Conservation (phyloP, 2,329 filamentous ascomycete genomes). For the Tolypocladium sp. region DNA sequence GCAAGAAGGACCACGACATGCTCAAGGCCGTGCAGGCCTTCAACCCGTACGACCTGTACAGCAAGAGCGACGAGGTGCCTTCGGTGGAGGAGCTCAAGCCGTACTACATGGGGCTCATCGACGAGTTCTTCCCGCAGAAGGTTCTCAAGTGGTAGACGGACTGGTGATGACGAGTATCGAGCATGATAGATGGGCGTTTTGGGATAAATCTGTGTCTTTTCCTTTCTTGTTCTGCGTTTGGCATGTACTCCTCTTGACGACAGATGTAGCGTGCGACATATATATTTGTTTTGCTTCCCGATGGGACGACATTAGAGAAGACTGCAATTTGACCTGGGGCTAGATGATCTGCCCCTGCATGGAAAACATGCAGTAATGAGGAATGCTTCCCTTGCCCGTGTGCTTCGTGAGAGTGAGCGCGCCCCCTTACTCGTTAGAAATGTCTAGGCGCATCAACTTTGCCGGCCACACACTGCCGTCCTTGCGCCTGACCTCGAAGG, state of each 20-base stretch:
- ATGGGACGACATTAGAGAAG: neutral
- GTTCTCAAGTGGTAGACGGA: constrained; percentile 27
- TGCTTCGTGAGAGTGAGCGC: neutral
- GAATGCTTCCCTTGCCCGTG: too few species aligned
- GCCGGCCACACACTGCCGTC: neutral
- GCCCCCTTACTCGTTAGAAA: neutral
- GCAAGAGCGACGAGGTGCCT: constrained; percentile 78
- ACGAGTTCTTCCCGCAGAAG: constrained; percentile 31
- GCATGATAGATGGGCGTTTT: neutral
- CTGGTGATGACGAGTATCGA: neutral
- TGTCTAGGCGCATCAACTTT: neutral
- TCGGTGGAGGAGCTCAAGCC: constrained; percentile 66
- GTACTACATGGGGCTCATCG: constrained; percentile 33
- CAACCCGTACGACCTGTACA: constrained; percentile 88
- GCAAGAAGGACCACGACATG: constrained; percentile 71
- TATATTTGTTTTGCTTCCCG: neutral
- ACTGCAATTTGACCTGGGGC: neutral
- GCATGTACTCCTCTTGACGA: neutral
- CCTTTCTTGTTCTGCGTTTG: neutral
- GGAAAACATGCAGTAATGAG: neutral
- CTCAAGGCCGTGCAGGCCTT: constrained; percentile 74
- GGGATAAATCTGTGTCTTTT: neutral
- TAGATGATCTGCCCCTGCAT: neutral
- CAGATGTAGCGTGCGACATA: neutral
- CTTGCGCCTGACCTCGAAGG: neutral